phyloP scores from a whole-genome alignment of 2,329 filamentous ascomycete genomes.

The Calonectria pteridis region DNA sequence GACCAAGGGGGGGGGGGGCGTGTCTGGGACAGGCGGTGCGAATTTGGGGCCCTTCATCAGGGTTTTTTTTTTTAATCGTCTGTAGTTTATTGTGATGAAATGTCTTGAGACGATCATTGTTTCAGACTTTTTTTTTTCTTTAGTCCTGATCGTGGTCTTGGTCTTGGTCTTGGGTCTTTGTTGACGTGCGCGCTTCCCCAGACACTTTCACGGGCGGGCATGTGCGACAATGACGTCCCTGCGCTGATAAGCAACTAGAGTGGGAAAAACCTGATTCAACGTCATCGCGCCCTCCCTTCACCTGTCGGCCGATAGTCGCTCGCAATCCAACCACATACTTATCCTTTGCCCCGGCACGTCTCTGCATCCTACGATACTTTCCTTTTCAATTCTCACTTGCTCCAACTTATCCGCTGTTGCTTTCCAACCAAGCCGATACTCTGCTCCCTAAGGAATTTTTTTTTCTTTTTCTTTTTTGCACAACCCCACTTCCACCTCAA shows the following conservation, averaged over 20 bases:
- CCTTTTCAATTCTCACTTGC: background rate
- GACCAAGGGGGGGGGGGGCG: background rate
- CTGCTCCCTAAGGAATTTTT: background rate
- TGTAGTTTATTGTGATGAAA: background rate
- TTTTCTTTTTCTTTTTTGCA: background rate
- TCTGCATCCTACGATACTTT: background rate
- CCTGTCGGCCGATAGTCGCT: background rate
- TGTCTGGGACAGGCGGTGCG: background rate
- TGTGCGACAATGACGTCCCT: background rate
- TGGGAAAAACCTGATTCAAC: background rate
- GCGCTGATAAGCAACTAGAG: background rate
- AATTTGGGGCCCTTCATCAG: background rate
- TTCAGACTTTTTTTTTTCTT: background rate
- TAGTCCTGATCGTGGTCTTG: background rate
- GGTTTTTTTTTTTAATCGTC: too few species aligned
- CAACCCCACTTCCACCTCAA: background rate
- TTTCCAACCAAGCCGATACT: background rate
- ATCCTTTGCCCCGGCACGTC: background rate
- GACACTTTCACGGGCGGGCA: background rate
- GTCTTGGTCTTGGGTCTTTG: background rate
- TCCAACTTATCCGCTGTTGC: background rate
- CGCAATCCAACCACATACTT: background rate
- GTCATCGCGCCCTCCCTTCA: slow-evolving; percentile 7
- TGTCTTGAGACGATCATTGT: background rate
- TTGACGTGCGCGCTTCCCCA: background rate